Base-by-base conservation (phyloP, 2,329 filamentous ascomycete genomes). In the Alternaria angustiovoidea region DNA sequence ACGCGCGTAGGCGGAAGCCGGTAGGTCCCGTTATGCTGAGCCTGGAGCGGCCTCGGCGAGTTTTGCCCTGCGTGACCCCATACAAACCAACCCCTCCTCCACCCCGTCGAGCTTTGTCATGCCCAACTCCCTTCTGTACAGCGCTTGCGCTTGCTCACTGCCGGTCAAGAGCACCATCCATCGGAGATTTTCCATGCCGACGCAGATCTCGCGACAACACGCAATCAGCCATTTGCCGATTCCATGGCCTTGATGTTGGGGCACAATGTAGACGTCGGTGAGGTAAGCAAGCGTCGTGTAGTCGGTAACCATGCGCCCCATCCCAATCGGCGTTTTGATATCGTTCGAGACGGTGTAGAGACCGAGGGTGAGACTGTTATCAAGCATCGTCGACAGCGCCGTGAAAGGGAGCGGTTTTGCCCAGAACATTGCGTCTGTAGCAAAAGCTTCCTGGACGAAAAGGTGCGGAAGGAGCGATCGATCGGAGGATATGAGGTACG, bases 271-370 rank as follows among this genome's bases (percentile, higher is more conserved):
- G 20, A 91, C 87, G 69, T 92, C 90, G 26, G 89, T 89, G 39
- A 90, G 77, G 68, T 91, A 93, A 34, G 85, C 88, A 67, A 91
- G 87, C 0, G 89, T 90, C 47, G 87, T 83, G 68, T 86, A 85
- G 76, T 93, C 91, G 8, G 90, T 93, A 52, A 92, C 80, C n/a
- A 91, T 75, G 34, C 90, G 83, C 1, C 84, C 85, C 57, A 89
- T 82, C 0, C 88, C 88, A 49, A 90, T 80, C 66, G 83, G 79
- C n/a, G 75, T 72, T 9, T 68, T 71, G 26, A 51, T 24, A 14
- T 52, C 54, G 7, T 56, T 42, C 8, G 59, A 55, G 36, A 65
- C 7, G 6, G 54, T 54, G 54, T 74, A 76, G 7, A 79, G 44
- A 7, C 71, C 77, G n/a, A 78, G 62, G 3, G 69, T 75, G 55